phyloP scores from a whole-genome alignment of 78 protist genomes.

The Planoprotostelium fungivorum region DNA sequence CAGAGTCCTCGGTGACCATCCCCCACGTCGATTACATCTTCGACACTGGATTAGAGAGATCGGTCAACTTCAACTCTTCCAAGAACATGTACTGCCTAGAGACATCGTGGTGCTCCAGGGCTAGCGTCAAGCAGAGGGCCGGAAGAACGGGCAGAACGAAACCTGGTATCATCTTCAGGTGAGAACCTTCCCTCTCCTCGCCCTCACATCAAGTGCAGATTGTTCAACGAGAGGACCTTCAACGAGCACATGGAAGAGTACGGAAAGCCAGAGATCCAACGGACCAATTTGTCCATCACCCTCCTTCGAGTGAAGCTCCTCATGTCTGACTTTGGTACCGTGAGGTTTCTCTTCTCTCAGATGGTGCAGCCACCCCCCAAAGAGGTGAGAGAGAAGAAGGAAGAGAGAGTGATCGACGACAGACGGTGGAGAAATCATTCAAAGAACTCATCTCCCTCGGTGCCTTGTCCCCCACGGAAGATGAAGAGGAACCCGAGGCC shows the following conservation, averaged over 20 bases:
- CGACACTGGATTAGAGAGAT: constrained; percentile 84
- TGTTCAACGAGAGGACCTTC: constrained; percentile 11
- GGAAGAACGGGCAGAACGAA: constrained; percentile 89
- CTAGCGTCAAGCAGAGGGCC: constrained; percentile 69
- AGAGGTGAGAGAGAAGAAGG: background rate
- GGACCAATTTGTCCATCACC: constrained; percentile 44
- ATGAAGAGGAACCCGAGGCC: background rate
- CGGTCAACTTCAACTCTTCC: constrained; percentile 47
- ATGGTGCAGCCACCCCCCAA: constrained; percentile 37
- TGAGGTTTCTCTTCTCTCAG: constrained; percentile 6
- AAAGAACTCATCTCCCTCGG: background rate
- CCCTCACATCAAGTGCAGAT: too few relatives aligned
- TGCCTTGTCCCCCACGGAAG: too few relatives aligned
- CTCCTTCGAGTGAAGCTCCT: constrained; percentile 19
- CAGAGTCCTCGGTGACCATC: constrained; percentile 90
- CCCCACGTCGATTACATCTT: constrained; percentile 80
- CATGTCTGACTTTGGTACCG: constrained; percentile 13
- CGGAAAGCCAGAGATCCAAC: constrained; percentile 48
- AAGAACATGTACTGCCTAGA: constrained; percentile 51
- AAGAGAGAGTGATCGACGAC: too few relatives aligned
- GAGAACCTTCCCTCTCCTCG: background rate
- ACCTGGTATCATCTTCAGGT: constrained; percentile 34
- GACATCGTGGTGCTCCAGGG: constrained; percentile 53
- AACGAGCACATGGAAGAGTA: constrained; percentile 1
- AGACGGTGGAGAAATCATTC: background rate